phyloP scores from a whole-genome alignment of 2,329 filamentous ascomycete genomes.

The Cercospora zeae-maydis region DNA sequence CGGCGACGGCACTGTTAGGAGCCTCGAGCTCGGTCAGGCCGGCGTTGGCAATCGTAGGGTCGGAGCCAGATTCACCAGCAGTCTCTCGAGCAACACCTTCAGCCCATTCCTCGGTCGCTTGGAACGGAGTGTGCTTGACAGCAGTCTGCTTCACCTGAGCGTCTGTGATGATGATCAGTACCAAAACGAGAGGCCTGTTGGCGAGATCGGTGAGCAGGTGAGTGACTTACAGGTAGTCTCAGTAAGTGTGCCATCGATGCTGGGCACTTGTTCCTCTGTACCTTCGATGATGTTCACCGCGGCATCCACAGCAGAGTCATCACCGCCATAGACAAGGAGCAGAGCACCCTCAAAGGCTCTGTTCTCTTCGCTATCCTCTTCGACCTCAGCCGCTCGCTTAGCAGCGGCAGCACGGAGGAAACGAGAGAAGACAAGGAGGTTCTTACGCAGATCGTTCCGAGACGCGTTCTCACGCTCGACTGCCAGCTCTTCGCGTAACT shows the following conservation, averaged over 20 bases:
- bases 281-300: constrained; percentile 76
- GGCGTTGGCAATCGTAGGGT: constrained; percentile 65
- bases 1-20: constrained; percentile 34
- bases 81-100: constrained; percentile 48
- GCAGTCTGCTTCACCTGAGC: constrained; percentile 41
- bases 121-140: constrained; percentile 52
- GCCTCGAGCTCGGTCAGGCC: constrained; percentile 64
- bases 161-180: constrained; percentile 26
- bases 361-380: constrained; percentile 67
- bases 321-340: constrained; percentile 73
- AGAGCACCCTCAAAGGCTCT: constrained; percentile 77
- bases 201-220: constrained; percentile 1
- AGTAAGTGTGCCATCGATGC: constrained; percentile 62
- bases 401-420: constrained; percentile 77
- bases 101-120: constrained; percentile 49
- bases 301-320: constrained; percentile 67
- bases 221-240: constrained; percentile 66
- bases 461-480: constrained; percentile 50
- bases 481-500: constrained; percentile 53
- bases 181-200: background rate
- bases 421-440: constrained; percentile 68
- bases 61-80: constrained; percentile 46
- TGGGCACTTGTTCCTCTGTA: constrained; percentile 61
- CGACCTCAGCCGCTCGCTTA: constrained; percentile 65
- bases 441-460: constrained; percentile 53